Evolutionary conservation across 345 rosid genomes (phyloP).

Genomic region (Aurinia saxatilis): DNA sequence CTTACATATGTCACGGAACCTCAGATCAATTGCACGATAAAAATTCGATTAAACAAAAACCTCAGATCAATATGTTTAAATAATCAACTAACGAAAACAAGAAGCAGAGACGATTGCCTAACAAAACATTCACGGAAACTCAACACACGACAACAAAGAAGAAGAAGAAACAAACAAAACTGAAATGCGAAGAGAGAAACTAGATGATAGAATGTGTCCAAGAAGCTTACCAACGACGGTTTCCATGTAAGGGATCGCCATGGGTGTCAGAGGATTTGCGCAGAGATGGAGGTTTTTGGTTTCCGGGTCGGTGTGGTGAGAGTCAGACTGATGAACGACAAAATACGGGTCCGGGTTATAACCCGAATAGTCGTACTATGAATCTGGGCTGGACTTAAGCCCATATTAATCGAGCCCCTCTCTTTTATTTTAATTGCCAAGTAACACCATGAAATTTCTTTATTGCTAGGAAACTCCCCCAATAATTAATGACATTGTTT

Average conservation of each 20-base stretch:
- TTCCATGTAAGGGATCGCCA: slow-evolving; percentile 93
- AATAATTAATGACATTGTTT: too few species aligned
- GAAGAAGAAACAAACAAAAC: background rate
- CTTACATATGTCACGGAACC: background rate
- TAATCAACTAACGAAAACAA: background rate
- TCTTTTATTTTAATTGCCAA: background rate
- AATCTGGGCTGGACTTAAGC: slow-evolving; percentile 4
- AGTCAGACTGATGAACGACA: background rate
- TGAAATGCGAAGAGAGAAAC: background rate
- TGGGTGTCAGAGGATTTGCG: slow-evolving; percentile 23
- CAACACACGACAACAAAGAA: background rate
- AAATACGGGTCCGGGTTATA: slow-evolving; percentile 15
- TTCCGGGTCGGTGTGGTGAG: slow-evolving; percentile 3
- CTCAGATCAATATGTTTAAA: slow-evolving; percentile 1
- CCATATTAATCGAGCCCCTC: slow-evolving; percentile 2
- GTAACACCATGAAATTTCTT: background rate
- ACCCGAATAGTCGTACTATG: background rate
- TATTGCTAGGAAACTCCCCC: background rate
- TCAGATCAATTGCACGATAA: slow-evolving; percentile 1
- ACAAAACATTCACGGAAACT: background rate
- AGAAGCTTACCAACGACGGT: slow-evolving; percentile 60
- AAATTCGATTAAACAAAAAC: background rate
- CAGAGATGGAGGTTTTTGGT: background rate
- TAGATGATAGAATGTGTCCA: background rate
- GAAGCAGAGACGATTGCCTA: slow-evolving; percentile 1